Evolutionary conservation across 2,329 filamentous ascomycete species (phyloP).

Genomic region (Lithohypha guttulata): DNA sequence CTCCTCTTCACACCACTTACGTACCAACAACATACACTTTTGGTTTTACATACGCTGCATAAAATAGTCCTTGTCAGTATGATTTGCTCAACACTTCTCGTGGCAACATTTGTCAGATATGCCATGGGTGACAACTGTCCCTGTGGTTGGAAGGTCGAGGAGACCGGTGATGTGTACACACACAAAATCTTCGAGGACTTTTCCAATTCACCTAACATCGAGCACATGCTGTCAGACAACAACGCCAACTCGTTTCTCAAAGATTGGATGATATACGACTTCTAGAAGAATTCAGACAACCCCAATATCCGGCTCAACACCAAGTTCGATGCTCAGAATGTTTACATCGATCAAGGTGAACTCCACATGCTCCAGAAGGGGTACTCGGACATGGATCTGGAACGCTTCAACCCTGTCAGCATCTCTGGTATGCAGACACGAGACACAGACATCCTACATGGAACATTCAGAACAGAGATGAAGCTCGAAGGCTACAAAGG

Average conservation of each 20-base stretch:
- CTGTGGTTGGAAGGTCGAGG: conserved; percentile 16
- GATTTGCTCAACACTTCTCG: conserved; percentile 6
- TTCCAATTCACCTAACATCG: conserved; percentile 15
- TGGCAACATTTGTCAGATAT: not conserved
- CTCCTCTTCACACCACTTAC: conserved; percentile 6
- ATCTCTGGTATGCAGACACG: conserved; percentile 23
- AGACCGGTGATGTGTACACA: conserved; percentile 22
- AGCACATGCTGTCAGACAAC: conserved; percentile 14
- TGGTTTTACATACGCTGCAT: conserved; percentile 9
- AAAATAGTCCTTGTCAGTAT: not conserved
- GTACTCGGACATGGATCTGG: conserved; percentile 17
- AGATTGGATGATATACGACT: conserved; percentile 24
- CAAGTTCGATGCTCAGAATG: conserved; percentile 22
- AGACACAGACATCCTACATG: conserved; percentile 21
- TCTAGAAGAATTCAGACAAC: conserved; percentile 20
- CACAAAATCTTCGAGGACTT: conserved; percentile 23
- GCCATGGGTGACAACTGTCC: conserved; percentile 10
- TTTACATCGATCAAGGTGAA: conserved; percentile 21
- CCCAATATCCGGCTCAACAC: conserved; percentile 20
- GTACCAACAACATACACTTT: not conserved
- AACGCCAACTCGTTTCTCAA: conserved; percentile 16
- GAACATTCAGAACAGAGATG: conserved; percentile 23
- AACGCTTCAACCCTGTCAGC: conserved; percentile 19
- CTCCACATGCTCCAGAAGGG: conserved; percentile 22
- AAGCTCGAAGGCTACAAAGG: conserved; percentile 22